Evolutionary conservation across 2,329 filamentous ascomycete species (phyloP).

Genomic region (Diaporthe sp.): DNA sequence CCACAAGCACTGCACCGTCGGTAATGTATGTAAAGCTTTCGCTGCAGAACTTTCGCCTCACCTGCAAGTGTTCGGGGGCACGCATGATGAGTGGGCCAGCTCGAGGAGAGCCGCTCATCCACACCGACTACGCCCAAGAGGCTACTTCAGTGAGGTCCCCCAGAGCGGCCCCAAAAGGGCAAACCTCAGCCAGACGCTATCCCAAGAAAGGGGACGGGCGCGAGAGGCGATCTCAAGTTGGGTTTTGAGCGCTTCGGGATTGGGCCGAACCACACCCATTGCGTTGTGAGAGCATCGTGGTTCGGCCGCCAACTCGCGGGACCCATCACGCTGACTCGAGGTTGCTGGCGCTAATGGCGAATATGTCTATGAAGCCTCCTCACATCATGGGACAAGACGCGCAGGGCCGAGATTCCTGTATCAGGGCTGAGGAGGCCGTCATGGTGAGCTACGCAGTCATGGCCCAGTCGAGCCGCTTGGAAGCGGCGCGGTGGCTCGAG

Average conservation of each 20-base stretch:
- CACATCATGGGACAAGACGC: constrained; percentile 38
- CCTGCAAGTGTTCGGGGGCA: not conserved
- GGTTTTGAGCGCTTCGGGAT: constrained; percentile 17
- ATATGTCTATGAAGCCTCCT: constrained; percentile 22
- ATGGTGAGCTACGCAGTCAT: constrained; percentile 8
- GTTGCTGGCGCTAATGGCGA: constrained; percentile 32
- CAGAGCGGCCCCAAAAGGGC: not conserved
- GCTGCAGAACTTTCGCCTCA: not conserved
- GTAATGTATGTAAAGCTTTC: not conserved
- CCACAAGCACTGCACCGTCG: constrained; percentile 1
- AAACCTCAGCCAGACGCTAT: constrained; percentile 8
- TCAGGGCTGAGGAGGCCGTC: not conserved
- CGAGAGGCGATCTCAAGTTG: constrained; percentile 27
- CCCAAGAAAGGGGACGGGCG: constrained; percentile 20
- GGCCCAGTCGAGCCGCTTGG: constrained; percentile 27
- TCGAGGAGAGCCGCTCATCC: constrained; percentile 4
- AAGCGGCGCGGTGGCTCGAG: constrained; percentile 25
- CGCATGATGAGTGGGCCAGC: not conserved
- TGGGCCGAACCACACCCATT: constrained; percentile 25
- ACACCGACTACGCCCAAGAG: constrained; percentile 17
- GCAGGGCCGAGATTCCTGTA: constrained; percentile 39
- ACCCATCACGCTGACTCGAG: constrained; percentile 24
- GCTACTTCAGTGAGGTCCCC: not conserved
- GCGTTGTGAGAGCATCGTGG: constrained; percentile 16
- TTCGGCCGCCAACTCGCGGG: constrained; percentile 10